Evolutionary conservation across 2,329 filamentous ascomycete genomes (phyloP).

Genomic region (Aspergillus sp.): DNA sequence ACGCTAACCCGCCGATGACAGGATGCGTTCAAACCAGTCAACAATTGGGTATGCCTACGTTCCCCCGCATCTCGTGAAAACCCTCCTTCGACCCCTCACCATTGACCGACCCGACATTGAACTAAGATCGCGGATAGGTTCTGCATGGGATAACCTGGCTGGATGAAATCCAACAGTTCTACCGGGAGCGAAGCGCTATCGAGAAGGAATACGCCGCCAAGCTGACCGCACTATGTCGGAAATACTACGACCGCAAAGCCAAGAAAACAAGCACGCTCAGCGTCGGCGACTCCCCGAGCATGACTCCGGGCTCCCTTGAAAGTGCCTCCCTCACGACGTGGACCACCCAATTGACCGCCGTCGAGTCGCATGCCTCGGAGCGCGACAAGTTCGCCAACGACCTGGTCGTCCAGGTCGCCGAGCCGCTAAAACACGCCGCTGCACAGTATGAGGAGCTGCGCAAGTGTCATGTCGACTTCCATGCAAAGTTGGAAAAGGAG

Average conservation of each 20-base stretch:
- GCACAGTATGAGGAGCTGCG: conserved; percentile 84
- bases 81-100: conserved; percentile 5
- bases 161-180: conserved; percentile 95
- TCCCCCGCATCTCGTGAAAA: not conserved
- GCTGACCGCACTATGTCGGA: conserved; percentile 83
- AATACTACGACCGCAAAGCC: conserved; percentile 96
- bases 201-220: conserved; percentile 96
- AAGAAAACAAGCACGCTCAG: conserved; percentile 84
- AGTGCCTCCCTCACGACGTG: conserved; percentile 96
- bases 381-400: conserved; percentile 83
- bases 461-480: conserved; percentile 86
- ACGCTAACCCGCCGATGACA: conserved; percentile 40
- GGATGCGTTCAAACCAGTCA: conserved; percentile 97
- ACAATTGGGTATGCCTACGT: conserved; percentile 67
- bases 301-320: conserved; percentile 94
- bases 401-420: conserved; percentile 76
- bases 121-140: conserved; percentile 52
- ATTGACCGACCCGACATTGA: not conserved
- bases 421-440: conserved; percentile 75
- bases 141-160: conserved; percentile 88
- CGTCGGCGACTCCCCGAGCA: conserved; percentile 86
- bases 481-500: conserved; percentile 84
- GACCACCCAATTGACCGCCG: conserved; percentile 86
- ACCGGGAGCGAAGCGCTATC: conserved; percentile 87
- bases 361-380: conserved; percentile 84